Percentiles rank a stretch among this genome's conserved stretches.
Evolutionary conservation across 2,329 filamentous ascomycete species (phyloP).

Genomic region (Lasiodiplodia hormozganensis): DNA sequence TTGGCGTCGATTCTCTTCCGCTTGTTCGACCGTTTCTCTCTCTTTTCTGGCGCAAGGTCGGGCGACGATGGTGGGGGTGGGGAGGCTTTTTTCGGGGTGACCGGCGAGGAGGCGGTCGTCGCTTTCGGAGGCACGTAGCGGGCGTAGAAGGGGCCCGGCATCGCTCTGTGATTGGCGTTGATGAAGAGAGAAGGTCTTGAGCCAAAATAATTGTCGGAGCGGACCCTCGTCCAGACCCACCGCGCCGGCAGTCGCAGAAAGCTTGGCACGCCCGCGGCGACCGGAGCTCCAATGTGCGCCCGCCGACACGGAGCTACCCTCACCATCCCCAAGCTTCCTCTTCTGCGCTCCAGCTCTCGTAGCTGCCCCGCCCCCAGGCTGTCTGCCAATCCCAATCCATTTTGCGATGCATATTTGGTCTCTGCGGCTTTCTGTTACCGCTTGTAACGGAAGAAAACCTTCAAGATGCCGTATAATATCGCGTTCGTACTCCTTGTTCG

Average conservation of each 20-base stretch:
- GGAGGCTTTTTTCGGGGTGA: constrained; percentile 30
- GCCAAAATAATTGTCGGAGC: constrained; percentile 27
- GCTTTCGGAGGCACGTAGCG: constrained; percentile 54
- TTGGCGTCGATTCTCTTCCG: constrained; percentile 40
- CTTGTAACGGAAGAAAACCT: constrained; percentile 23
- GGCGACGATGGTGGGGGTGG: constrained; percentile 24
- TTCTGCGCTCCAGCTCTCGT: neutral
- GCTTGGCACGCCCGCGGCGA: constrained; percentile 7
- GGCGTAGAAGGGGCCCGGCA: constrained; percentile 56
- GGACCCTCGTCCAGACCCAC: constrained; percentile 24
- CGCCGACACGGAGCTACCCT: constrained; percentile 1
- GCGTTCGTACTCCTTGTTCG: constrained; percentile 56
- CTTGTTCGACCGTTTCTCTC: constrained; percentile 46
- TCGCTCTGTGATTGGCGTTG: constrained; percentile 35
- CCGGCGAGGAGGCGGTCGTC: constrained; percentile 21
- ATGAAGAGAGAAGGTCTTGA: neutral
- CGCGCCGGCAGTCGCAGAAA: constrained; percentile 1
- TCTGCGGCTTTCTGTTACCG: constrained; percentile 16
- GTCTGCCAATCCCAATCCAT: constrained; percentile 11
- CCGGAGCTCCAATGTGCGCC: neutral
- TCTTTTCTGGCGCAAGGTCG: constrained; percentile 39
- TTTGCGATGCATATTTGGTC: constrained; percentile 35
- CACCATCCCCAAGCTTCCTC: constrained; percentile 10
- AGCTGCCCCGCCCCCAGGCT: constrained; percentile 6
- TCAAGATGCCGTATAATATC: constrained; percentile 72